Conservation (phyloP, 1,284 basidiomycete genomes). For the Leucoagaricus sp. region DNA sequence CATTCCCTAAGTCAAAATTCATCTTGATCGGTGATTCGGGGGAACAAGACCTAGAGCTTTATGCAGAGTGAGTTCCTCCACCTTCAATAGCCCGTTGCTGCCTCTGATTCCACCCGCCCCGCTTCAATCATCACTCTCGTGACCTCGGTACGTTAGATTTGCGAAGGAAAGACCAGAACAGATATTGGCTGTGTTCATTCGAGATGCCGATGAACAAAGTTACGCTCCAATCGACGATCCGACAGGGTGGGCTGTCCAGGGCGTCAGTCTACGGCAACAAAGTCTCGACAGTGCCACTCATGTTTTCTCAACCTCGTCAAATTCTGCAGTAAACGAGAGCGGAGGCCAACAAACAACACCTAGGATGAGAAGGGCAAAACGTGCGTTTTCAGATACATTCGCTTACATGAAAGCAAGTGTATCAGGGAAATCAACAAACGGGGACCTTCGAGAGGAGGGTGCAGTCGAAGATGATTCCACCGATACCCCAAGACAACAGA, state of each 20-base stretch:
- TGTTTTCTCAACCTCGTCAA: not conserved
- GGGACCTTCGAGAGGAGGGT: not conserved
- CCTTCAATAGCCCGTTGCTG: too few species aligned
- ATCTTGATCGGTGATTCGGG: constrained; percentile 86
- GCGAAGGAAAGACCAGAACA: constrained; percentile 68
- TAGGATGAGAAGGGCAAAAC: not conserved
- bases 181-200: constrained; percentile 74
- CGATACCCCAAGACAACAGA: not conserved
- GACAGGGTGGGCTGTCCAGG: constrained; percentile 41
- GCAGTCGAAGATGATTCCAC: not conserved
- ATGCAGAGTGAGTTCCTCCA: constrained; percentile 45
- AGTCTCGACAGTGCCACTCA: not conserved
- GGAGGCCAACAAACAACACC: not conserved
- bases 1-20: constrained; percentile 76
- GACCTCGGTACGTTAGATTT: constrained; percentile 36
- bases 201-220: constrained; percentile 53
- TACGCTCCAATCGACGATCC: constrained; percentile 52
- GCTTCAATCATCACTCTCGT: not conserved
- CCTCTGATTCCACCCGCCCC: not conserved
- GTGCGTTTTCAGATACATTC: not conserved
- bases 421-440: not conserved
- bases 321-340: not conserved
- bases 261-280: not conserved
- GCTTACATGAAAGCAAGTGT: not conserved
- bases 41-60: constrained; percentile 87